These are phyloP conservation scores for Tricholoma hemisulphureum DNA, from an alignment of 768 basidiomycete genomes.

Conservation along the genomic window DNA sequence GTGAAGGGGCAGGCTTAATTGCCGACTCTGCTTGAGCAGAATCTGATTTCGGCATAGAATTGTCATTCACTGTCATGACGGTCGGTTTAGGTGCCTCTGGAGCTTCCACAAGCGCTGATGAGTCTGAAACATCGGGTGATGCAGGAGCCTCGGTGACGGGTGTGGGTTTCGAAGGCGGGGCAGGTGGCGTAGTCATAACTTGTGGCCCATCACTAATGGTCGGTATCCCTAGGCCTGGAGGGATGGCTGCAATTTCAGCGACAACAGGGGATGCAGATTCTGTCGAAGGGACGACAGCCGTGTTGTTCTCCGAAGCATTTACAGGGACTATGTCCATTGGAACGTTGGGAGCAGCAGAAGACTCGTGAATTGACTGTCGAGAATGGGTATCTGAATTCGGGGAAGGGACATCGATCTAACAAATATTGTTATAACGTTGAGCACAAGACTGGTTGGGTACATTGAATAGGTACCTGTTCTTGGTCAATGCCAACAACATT, in stretches of 20 bases:
- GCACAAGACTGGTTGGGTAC: background rate
- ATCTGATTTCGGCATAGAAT: background rate
- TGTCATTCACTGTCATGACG: background rate
- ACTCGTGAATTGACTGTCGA: slow-evolving; percentile 11
- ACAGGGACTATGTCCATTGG: slow-evolving; percentile 41
- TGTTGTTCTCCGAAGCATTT: slow-evolving; percentile 39
- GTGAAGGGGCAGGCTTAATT: background rate
- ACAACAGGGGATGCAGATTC: slow-evolving; percentile 2
- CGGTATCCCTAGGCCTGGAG: background rate
- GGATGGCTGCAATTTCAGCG: slow-evolving; percentile 4
- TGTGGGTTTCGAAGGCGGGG: background rate
- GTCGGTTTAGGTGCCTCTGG: background rate
- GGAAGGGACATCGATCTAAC: slow-evolving; percentile 29
- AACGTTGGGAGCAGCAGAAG: slow-evolving; percentile 17
- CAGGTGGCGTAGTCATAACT: background rate
- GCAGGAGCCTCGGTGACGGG: background rate
- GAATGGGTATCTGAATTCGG: slow-evolving; percentile 24
- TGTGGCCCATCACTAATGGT: background rate
- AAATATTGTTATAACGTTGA: slow-evolving; percentile 3
- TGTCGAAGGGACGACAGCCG: slow-evolving; percentile 9
- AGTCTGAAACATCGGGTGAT: background rate
- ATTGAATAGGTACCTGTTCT: slow-evolving; percentile 13
- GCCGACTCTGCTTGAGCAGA: background rate
- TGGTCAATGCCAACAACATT: slow-evolving; percentile 38
- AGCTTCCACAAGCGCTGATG: background rate